Evolutionary conservation across 1,139 yeast genomes (phyloP), one percentile per base, ranked within the genome.

Genomic region (Entelexis paramagnoliae): DNA sequence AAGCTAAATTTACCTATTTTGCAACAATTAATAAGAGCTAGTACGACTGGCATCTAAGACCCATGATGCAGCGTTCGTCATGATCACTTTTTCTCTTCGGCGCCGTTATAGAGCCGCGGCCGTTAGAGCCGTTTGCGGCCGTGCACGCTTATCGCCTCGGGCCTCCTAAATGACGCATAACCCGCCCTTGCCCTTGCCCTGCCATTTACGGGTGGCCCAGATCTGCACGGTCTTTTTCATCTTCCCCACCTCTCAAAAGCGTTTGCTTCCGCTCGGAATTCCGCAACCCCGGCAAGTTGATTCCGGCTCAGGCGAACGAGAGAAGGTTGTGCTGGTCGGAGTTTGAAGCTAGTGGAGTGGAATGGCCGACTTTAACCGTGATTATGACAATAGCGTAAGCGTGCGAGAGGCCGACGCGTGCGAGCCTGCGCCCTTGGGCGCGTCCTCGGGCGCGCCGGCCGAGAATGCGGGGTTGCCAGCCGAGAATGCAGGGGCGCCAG

Each of bases 141-240:
- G 26, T 5, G 24, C 14, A 14, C 13, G 24, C 28, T 36, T 36
- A 36, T 36, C 41, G 28, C 28, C 41, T 20, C 28, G 28, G 28
- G 24, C 39, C 17, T 35, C 39, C 39, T 13, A 5, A 5, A 35
- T 9, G 4, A 20, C 29, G 41, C 28, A 36, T 36, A 13, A 17
- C 6, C 22, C 10, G 22, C 36, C 22, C 36, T 34, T 3, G 13
- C 41, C 41, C 36, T 34, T 8, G 22, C 41, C 41, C 41, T 11
- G 16, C 17, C 28, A 20, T 22, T 14, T 5, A 36, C 7, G 10
- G 9, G n/a, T 13, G 28, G 26, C 24, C 17, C 13, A 17, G 19
- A 35, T 35, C 39, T 35, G 24, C 24, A 35, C 39, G 39, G 24
- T 35, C 39, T 36, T 36, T 36, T 36, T 36, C 41, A 36, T 36